Conservation (phyloP, 2,329 filamentous ascomycete species). For the Clathrospora elynae region DNA sequence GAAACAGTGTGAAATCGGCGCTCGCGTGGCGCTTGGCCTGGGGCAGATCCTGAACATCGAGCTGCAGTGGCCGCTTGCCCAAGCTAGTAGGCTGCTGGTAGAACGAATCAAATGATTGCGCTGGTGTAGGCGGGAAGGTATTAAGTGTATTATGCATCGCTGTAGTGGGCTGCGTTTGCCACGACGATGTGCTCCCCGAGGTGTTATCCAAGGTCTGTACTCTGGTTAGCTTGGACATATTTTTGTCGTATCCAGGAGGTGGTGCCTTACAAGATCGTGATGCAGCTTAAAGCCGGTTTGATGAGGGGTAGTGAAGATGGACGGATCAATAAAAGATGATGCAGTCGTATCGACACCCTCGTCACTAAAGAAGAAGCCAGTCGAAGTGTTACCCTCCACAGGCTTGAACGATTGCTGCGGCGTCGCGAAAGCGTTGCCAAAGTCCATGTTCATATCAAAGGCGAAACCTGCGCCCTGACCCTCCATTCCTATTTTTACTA, state of each 20-base stretch:
- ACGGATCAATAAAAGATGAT: slow-evolving; percentile 26
- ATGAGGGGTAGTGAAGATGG: slow-evolving; percentile 28
- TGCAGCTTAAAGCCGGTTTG: slow-evolving; percentile 32
- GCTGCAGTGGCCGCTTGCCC: slow-evolving; percentile 41
- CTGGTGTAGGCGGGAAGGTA: slow-evolving; percentile 34
- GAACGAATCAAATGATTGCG: slow-evolving; percentile 35
- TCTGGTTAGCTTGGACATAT: slow-evolving; percentile 13
- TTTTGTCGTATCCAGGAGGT: not conserved
- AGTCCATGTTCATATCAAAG: slow-evolving; percentile 43
- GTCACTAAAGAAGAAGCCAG: slow-evolving; percentile 40
- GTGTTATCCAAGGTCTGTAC: slow-evolving; percentile 42
- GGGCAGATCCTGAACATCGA: slow-evolving; percentile 40
- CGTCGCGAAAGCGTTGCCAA: slow-evolving; percentile 34
- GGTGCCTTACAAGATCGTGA: slow-evolving; percentile 38
- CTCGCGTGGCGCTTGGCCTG: slow-evolving; percentile 42
- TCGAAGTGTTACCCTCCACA: slow-evolving; percentile 41
- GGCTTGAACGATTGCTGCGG: slow-evolving; percentile 32
- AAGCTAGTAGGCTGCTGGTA: slow-evolving; percentile 29
- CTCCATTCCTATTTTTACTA: slow-evolving; percentile 26
- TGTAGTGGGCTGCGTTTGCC: slow-evolving; percentile 33
- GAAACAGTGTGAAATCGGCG: slow-evolving; percentile 29
- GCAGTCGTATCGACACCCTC: slow-evolving; percentile 43
- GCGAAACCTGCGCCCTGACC: slow-evolving; percentile 38
- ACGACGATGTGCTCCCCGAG: slow-evolving; percentile 31
- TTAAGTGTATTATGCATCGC: slow-evolving; percentile 24